These are phyloP conservation scores for Alternaria brassicicola DNA, from an alignment of 2,329 filamentous ascomycete genomes.

Conservation along the genomic window DNA sequence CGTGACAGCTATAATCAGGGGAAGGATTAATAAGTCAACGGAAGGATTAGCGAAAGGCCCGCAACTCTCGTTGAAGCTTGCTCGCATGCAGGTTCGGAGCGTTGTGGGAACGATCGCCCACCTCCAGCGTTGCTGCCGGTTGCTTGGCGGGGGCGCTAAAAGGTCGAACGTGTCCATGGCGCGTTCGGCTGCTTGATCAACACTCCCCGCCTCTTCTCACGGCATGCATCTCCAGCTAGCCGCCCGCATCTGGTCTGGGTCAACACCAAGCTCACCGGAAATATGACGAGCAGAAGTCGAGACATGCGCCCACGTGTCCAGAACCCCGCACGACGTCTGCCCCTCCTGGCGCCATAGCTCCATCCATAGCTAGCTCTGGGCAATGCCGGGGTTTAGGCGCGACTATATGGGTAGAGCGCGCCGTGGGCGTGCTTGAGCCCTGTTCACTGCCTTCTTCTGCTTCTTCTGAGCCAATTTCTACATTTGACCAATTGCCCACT, in stretches of 20 bases:
- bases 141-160: neutral
- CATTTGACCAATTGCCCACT: neutral
- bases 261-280: constrained; percentile 9
- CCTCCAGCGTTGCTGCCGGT: neutral
- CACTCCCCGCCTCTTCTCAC: constrained; percentile 1
- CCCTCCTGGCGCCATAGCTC: constrained; percentile 39
- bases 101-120: neutral
- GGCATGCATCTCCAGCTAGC: constrained; percentile 15
- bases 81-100: neutral
- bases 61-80: neutral
- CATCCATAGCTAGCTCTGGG: constrained; percentile 24
- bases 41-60: neutral
- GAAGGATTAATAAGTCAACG: neutral
- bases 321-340: constrained; percentile 35
- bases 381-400: constrained; percentile 9
- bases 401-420: constrained; percentile 16
- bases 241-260: constrained; percentile 2
- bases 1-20: neutral
- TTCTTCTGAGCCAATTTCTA: neutral
- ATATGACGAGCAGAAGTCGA: constrained; percentile 21
- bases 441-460: neutral
- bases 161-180: neutral
- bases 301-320: constrained; percentile 32
- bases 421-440: neutral
- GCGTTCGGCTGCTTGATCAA: constrained; percentile 1